phyloP scores from a whole-genome alignment of 1,284 basidiomycete species.

The Heliocybe sulcata region DNA sequence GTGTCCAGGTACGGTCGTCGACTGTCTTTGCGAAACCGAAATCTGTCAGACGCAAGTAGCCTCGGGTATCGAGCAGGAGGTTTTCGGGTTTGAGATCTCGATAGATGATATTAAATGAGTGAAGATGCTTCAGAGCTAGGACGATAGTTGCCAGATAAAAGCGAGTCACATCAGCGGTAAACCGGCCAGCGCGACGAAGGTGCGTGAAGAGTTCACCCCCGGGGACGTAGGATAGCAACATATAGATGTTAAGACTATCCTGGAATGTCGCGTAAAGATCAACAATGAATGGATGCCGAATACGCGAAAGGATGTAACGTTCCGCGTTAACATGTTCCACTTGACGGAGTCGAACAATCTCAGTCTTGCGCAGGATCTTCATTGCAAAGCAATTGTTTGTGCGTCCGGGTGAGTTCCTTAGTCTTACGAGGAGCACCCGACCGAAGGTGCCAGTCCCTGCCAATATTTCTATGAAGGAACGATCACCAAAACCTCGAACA shows the following conservation, averaged over 20 bases:
- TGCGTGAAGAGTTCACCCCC: conserved; percentile 97
- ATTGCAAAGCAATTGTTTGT: conserved; percentile 76
- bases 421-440: conserved; percentile 80
- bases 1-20: conserved; percentile 98
- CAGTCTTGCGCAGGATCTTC: conserved; percentile 89
- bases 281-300: conserved; percentile 78
- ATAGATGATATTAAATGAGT: conserved; percentile 98
- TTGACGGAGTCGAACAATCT: conserved; percentile 93
- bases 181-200: conserved; percentile 86
- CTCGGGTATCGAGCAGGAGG: conserved; percentile 89
- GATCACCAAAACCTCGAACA: conserved; percentile 6
- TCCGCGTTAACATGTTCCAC: conserved; percentile 99
- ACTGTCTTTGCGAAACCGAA: conserved; percentile 99
- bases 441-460: conserved; percentile 91
- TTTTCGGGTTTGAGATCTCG: conserved; percentile 99
- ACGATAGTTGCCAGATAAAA: conserved; percentile 98
- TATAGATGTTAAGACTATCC: conserved; percentile 93
- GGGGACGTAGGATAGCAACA: conserved; percentile 98
- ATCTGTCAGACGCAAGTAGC: conserved; percentile 95
- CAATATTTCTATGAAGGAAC: neutral
- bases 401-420: conserved; percentile 39
- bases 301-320: conserved; percentile 87
- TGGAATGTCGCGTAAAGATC: conserved; percentile 95
- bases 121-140: conserved; percentile 92
- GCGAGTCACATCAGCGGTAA: conserved; percentile 96